These are phyloP conservation scores for Starmerella potacharoeniae DNA, from an alignment of 805 yeast species.

Conservation along the genomic window DNA sequence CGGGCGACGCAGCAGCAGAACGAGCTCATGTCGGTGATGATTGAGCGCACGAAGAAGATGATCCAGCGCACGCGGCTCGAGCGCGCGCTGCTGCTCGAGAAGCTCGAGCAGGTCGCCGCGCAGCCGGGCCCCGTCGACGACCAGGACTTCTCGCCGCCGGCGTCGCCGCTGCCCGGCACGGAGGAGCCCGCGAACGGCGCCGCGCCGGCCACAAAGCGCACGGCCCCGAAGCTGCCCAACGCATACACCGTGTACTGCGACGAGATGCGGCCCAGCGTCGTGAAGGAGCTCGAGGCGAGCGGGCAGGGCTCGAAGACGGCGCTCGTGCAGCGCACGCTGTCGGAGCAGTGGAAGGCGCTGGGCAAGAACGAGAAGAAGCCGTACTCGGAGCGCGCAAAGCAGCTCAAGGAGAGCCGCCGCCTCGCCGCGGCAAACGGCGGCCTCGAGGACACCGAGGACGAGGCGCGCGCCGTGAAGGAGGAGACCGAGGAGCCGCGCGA, in stretches of 20 bases:
- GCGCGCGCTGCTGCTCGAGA: conserved; percentile 66
- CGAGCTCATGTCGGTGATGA: conserved; percentile 61
- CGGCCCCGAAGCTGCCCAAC: conserved; percentile 31
- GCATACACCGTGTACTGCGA: conserved; percentile 85
- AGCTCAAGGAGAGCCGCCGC: conserved; percentile 8
- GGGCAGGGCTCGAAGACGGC: conserved; percentile 9
- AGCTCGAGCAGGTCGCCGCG: conserved; percentile 42
- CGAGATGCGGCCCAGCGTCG: conserved; percentile 62
- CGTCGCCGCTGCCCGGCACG: conserved; percentile 8
- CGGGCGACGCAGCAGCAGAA: conserved; percentile 64
- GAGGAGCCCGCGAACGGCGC: not conserved
- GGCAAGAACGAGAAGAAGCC: conserved; percentile 31
- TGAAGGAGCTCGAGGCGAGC: conserved; percentile 39
- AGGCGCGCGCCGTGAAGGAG: conserved; percentile 6
- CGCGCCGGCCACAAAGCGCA: not conserved
- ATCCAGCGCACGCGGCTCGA: conserved; percentile 73
- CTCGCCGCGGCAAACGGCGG: conserved; percentile 10
- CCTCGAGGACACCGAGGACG: conserved; percentile 13
- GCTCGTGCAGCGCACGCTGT: conserved; percentile 22
- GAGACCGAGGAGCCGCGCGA: conserved; percentile 13
- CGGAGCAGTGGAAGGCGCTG: conserved; percentile 64
- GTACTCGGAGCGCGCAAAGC: conserved; percentile 18
- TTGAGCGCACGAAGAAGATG: conserved; percentile 63
- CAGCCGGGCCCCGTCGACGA: conserved; percentile 6
- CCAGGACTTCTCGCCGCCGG: conserved; percentile 13